A percentile compares a stretch with the other conserved stretches of the same genome.
Conservation (phyloP, 2,329 filamentous ascomycete genomes). For the Paracamarosporium sp. region DNA sequence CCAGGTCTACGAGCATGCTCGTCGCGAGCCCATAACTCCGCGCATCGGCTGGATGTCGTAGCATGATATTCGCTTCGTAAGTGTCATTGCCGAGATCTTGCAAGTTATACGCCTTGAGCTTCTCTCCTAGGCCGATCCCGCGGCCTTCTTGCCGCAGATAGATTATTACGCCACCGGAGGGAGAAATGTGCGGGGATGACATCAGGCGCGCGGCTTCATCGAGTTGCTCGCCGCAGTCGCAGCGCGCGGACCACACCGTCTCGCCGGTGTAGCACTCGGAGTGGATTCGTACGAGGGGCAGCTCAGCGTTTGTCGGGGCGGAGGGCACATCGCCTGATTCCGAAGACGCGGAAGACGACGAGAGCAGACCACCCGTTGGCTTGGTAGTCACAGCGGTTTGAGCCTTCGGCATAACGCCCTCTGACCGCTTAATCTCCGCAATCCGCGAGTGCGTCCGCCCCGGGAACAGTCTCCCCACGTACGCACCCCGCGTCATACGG, state of each 20-base stretch:
- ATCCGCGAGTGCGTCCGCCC: slow-evolving; percentile 79
- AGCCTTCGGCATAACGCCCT: slow-evolving; percentile 31
- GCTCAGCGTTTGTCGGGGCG: slow-evolving; percentile 39
- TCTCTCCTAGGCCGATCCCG: slow-evolving; percentile 92
- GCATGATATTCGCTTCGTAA: slow-evolving; percentile 89
- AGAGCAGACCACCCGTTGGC: slow-evolving; percentile 20
- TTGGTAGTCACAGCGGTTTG: slow-evolving; percentile 10
- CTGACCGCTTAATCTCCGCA: slow-evolving; percentile 56
- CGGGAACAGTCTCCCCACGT: slow-evolving; percentile 85
- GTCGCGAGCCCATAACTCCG: slow-evolving; percentile 96
- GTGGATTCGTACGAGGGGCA: slow-evolving; percentile 91
- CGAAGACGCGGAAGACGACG: slow-evolving; percentile 24
- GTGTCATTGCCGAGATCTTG: slow-evolving; percentile 98
- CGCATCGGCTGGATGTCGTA: slow-evolving; percentile 93
- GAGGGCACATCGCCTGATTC: slow-evolving; percentile 37
- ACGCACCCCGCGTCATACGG: slow-evolving; percentile 92
- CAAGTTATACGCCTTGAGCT: slow-evolving; percentile 96
- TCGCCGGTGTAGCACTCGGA: slow-evolving; percentile 99
- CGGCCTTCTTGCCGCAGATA: slow-evolving; percentile 96
- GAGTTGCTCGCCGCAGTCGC: slow-evolving; percentile 96
- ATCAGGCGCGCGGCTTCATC: slow-evolving; percentile 96
- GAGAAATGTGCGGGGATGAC: slow-evolving; percentile 68
- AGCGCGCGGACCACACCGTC: slow-evolving; percentile 96
- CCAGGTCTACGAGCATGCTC: slow-evolving; percentile 88
- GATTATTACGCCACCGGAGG: slow-evolving; percentile 84